Base-by-base conservation (phyloP, 2,329 filamentous ascomycete genomes). In the Metarhizium robertsii region DNA sequence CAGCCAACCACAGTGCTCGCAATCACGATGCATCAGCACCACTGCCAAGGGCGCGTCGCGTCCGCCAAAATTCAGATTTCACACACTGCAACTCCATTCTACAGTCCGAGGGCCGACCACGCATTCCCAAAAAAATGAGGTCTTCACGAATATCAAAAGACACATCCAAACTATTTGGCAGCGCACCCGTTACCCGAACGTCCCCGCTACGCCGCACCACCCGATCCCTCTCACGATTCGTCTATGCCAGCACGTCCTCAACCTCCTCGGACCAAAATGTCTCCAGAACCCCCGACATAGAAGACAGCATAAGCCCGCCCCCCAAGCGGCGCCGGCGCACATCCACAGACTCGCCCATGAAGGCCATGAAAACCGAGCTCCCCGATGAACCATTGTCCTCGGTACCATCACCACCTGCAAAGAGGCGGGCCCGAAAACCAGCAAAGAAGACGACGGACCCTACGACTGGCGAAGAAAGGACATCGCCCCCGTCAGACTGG, bases 401-500 rank as follows among this genome's bases (percentile, higher is more conserved):
- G 16, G 59, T 62, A 42, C 60, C 64, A 51, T 59, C 66, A 60
- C 54, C 65, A 16, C 50, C 61, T 55, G 64, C 63, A 57, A 67
- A 42, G 56, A 69, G 51, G 18, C 69, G 63, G 32, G 68, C 67
- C 10, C 74, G 77, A 52, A 79, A 79, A 55, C 75, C 79, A 2
- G 78, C 75, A 11, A 73, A 76, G 57, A 71, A 72, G 58, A 66
- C 72, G 29, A 68, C 70, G 47, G 69, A 77, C 58, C 65, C 68
- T 20, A 64, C 67, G 1, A 75, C 75, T 1, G 74, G 73, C 42
- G 68, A 71, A 54, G 62, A 67, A 13, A 68, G 65, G 18, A 66
- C 73, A 30, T 67, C 71, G n/a, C 83, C 90, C 1, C 91, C 92
- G 0, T 78, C 84, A 0, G 84, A 91, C 67, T 96, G 94, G 94